Conservation (phyloP, 1,284 basidiomycete genomes). For the Trichosporon asahii region DNA sequence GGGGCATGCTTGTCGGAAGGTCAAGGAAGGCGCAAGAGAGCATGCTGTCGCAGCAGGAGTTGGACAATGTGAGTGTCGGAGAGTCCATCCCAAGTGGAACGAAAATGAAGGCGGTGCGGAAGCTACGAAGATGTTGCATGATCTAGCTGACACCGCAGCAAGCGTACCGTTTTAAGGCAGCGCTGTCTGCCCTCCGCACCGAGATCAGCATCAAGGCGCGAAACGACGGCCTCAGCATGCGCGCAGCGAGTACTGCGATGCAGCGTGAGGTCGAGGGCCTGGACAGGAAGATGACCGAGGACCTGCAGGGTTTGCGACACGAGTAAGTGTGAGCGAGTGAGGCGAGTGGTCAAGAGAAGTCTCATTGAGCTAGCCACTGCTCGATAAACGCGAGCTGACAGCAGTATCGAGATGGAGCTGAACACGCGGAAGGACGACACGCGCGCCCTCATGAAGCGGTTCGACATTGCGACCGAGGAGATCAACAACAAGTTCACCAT, state of each 20-base stretch:
- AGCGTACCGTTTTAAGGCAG: constrained; percentile 93
- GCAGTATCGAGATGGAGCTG: constrained; percentile 85
- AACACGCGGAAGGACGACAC: constrained; percentile 91
- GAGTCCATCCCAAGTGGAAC: too few species aligned
- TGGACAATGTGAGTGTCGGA: constrained; percentile 77
- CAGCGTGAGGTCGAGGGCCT: constrained; percentile 84
- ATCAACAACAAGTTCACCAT: constrained; percentile 82
- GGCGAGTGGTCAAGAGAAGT: not conserved
- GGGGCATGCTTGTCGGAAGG: constrained; percentile 72
- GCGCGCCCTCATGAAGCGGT: constrained; percentile 78
- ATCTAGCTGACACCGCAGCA: constrained; percentile 62
- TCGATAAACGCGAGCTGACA: not conserved
- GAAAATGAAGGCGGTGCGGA: too few species aligned
- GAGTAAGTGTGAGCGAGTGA: constrained; percentile 17
- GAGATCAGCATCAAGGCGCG: constrained; percentile 79
- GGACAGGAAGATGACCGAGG: constrained; percentile 90
- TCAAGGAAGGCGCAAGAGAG: constrained; percentile 69
- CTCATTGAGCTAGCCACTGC: too few species aligned
- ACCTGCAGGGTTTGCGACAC: constrained; percentile 72
- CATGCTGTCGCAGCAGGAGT: constrained; percentile 74
- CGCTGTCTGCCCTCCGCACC: constrained; percentile 82
- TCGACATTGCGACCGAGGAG: constrained; percentile 88
- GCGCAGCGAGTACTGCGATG: constrained; percentile 68
- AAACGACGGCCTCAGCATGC: constrained; percentile 78
- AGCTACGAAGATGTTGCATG: too few species aligned